A percentile compares a stretch with the other conserved stretches of the same genome.
Conservation (phyloP, 177 flowering plant species). For the Vitis hybrid region DNA sequence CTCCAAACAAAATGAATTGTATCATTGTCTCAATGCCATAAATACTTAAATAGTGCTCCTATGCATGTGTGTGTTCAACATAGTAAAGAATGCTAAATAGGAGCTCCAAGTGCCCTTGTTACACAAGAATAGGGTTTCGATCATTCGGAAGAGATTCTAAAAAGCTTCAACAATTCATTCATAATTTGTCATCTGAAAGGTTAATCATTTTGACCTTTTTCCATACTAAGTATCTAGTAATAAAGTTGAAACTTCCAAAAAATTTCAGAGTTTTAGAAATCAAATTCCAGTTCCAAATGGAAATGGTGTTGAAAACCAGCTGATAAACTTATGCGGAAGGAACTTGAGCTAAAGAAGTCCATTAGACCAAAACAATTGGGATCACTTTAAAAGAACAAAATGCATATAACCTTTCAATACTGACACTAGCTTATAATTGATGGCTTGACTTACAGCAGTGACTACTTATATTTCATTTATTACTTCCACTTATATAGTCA, state of each 20-base stretch:
- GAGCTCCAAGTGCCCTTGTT: neutral
- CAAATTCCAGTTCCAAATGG: no score
- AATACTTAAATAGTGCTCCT: neutral
- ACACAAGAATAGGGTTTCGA: neutral
- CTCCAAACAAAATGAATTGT: neutral
- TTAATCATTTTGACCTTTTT: neutral
- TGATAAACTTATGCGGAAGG: neutral
- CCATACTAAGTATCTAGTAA: neutral
- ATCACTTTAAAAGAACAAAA: neutral
- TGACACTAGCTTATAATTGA: neutral
- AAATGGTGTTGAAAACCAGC: no score
- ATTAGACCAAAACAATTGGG: neutral
- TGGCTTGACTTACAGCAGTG: neutral
- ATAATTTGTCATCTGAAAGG: neutral
- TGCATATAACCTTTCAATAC: neutral
- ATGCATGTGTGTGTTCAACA: neutral
- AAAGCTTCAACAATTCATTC: neutral
- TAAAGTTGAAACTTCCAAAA: neutral
- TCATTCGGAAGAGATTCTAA: neutral
- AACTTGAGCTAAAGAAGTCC: neutral
- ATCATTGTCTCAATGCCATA: neutral
- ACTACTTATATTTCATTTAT: neutral
- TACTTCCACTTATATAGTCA: neutral
- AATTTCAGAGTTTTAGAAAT: neutral
- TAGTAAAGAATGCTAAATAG: neutral